These are phyloP conservation scores for Moesziomyces sp. DNA, from an alignment of 1,284 basidiomycete genomes.

Conservation along the genomic window DNA sequence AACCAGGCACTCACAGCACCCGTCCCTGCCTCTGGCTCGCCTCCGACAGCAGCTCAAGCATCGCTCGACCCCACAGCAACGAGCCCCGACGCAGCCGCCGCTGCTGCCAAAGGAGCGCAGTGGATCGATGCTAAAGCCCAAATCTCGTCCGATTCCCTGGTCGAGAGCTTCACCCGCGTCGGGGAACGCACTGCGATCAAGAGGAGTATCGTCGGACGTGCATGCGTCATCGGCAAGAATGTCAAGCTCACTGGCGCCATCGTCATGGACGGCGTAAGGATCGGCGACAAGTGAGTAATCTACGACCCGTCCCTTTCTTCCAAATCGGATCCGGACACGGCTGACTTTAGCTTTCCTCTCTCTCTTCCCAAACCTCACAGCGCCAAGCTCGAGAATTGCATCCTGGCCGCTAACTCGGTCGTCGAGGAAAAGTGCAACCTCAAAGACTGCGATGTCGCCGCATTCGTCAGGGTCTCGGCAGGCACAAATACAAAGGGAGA, in stretches of 20 bases:
- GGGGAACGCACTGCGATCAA: conserved; percentile 88
- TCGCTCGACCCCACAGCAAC: conserved; percentile 9
- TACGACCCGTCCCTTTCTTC: not conserved
- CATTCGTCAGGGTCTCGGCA: conserved; percentile 79
- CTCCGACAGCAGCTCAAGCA: conserved; percentile 6
- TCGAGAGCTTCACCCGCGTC: conserved; percentile 83
- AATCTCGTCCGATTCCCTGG: conserved; percentile 84
- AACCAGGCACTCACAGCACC: conserved; percentile 30
- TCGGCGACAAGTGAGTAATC: conserved; percentile 81
- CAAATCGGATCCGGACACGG: no score
- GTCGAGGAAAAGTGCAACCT: conserved; percentile 84
- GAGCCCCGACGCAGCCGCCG: conserved; percentile 7
- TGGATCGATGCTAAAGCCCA: conserved; percentile 79
- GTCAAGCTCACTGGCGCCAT: conserved; percentile 87
- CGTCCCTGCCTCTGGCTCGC: conserved; percentile 5
- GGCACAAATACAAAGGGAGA: conserved; percentile 60
- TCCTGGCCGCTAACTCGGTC: conserved; percentile 83
- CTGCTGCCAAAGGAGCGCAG: conserved; percentile 5
- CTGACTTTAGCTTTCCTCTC: conserved; percentile 11
- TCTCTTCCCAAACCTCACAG: conserved; percentile 69
- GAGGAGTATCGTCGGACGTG: conserved; percentile 85
- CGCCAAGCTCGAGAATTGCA: conserved; percentile 87
- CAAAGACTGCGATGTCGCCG: conserved; percentile 85
- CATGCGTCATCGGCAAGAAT: conserved; percentile 87
- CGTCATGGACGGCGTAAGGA: conserved; percentile 85